phyloP scores from a whole-genome alignment of 1,284 basidiomycete genomes.

The Leccinum huronense region DNA sequence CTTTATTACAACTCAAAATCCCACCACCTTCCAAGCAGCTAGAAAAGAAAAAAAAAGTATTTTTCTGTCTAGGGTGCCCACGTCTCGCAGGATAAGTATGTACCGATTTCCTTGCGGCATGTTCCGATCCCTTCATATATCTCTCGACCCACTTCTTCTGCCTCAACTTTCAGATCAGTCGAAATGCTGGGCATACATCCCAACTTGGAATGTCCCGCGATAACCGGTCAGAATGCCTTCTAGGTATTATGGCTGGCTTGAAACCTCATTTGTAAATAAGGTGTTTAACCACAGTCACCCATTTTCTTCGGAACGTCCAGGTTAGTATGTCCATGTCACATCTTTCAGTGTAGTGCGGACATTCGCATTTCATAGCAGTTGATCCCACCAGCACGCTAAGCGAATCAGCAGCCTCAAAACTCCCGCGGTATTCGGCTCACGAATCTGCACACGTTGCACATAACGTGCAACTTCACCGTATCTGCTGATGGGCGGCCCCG shows the following conservation, averaged over 20 bases:
- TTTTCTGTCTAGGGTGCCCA: constrained; percentile 1
- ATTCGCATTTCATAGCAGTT: constrained; percentile 6
- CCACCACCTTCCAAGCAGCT: constrained; percentile 13
- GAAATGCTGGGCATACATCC: constrained; percentile 12
- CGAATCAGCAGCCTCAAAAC: not conserved
- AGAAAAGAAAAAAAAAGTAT: constrained; percentile 3
- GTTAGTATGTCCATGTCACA: not conserved
- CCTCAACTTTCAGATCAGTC: constrained; percentile 23
- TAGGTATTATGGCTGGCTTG: constrained; percentile 1
- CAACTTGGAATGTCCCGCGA: constrained; percentile 32
- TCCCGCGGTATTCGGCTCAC: constrained; percentile 8
- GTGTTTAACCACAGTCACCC: not conserved
- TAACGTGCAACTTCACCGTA: constrained; percentile 5
- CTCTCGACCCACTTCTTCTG: constrained; percentile 19
- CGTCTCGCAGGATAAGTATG: not conserved
- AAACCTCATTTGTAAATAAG: constrained; percentile 5
- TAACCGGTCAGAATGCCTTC: constrained; percentile 15
- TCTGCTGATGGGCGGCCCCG: constrained; percentile 10
- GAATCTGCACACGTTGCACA: constrained; percentile 5
- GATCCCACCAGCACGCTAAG: constrained; percentile 7
- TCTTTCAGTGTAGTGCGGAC: not conserved
- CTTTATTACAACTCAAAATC: constrained; percentile 41
- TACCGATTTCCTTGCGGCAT: constrained; percentile 16
- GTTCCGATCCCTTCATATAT: constrained; percentile 19
- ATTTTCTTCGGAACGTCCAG: not conserved